These are phyloP conservation scores for Botryosphaeria agaves DNA, from an alignment of 2,329 filamentous ascomycete species.

Conservation along the genomic window DNA sequence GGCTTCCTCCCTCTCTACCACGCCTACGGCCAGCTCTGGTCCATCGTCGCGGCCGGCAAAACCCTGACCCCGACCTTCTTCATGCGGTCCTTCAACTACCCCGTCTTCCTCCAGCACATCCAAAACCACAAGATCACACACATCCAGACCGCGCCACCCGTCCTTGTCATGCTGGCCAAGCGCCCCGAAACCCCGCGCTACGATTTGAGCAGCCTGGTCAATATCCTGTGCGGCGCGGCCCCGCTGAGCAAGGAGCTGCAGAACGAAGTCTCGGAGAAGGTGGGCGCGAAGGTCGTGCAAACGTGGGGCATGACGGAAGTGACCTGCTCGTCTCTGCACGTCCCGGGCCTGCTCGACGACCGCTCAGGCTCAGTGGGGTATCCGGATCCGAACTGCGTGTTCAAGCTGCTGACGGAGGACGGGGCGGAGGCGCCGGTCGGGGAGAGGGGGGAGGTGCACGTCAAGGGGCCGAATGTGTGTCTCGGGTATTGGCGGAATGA, in stretches of 20 bases:
- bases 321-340: slow-evolving; percentile 17
- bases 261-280: slow-evolving; percentile 16
- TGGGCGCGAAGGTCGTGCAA: slow-evolving; percentile 18
- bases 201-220: slow-evolving; percentile 15
- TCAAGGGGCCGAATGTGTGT: slow-evolving; percentile 20
- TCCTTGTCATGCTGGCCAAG: slow-evolving; percentile 21
- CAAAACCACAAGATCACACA: slow-evolving; percentile 19
- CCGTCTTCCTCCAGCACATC: slow-evolving; percentile 15
- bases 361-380: slow-evolving; percentile 13
- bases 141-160: slow-evolving; percentile 21
- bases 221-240: slow-evolving; percentile 20
- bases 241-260: slow-evolving; percentile 20
- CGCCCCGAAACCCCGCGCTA: slow-evolving; percentile 15
- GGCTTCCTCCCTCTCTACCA: slow-evolving; percentile 17
- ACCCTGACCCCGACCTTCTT: slow-evolving; percentile 17
- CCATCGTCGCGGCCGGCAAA: slow-evolving; percentile 17
- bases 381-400: slow-evolving; percentile 21
- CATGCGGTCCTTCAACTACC: slow-evolving; percentile 21
- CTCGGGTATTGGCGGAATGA: slow-evolving; percentile 23
- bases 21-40: slow-evolving; percentile 20
- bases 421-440: slow-evolving; percentile 21
- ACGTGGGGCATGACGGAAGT: slow-evolving; percentile 18
- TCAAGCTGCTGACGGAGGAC: slow-evolving; percentile 24
- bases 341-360: slow-evolving; percentile 17
- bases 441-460: slow-evolving; percentile 19